Base-by-base conservation (phyloP, 1,284 basidiomycete genomes). In the Puccinia hordei region DNA sequence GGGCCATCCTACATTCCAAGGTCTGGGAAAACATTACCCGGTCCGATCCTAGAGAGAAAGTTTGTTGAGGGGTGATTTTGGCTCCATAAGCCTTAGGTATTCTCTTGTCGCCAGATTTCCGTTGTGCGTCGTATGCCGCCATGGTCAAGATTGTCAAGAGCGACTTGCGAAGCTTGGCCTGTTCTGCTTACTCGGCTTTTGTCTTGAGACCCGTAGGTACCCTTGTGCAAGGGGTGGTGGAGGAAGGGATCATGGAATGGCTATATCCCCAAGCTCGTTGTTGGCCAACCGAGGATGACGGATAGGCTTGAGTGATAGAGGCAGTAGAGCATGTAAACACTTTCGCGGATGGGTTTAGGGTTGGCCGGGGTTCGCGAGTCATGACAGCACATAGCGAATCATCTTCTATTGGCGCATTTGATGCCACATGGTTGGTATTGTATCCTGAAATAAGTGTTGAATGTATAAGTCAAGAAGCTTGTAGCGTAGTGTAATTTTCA, bases 361-460 rank as follows among this genome's bases (percentile, higher is more conserved):
- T 6, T 2, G 55, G 22, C 10, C 49, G 12, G 46, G 38, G n/a
- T n/a, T 84, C 83, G 13, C 90, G 87, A 82, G 89, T 86, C 24
- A 96, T 87, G 81, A 96, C 88, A 79, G 91, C 90, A 80, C 90
- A 89, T 2, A 92, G 90, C 83, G 91, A 89, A n/a, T 93, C 90
- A 85, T 98, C 95, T 86, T 98, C 95, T 80, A 96, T 91, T n/a
- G n/a, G n/a, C n/a, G n/a, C n/a, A n/a, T n/a, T n/a, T n/a, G n/a
- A n/a, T n/a, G n/a, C n/a, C n/a, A n/a, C n/a, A n/a, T n/a, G n/a
- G n/a, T n/a, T n/a, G n/a, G n/a, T n/a, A n/a, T n/a, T n/a, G n/a
- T n/a, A n/a, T n/a, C n/a, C n/a, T n/a, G n/a, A n/a, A n/a, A n/a
- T n/a, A n/a, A n/a, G n/a, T n/a, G n/a, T n/a, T 22, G 94, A 55